phyloP scores from a whole-genome alignment of 2,329 filamentous ascomycete species.

The Penicillium sp. region DNA sequence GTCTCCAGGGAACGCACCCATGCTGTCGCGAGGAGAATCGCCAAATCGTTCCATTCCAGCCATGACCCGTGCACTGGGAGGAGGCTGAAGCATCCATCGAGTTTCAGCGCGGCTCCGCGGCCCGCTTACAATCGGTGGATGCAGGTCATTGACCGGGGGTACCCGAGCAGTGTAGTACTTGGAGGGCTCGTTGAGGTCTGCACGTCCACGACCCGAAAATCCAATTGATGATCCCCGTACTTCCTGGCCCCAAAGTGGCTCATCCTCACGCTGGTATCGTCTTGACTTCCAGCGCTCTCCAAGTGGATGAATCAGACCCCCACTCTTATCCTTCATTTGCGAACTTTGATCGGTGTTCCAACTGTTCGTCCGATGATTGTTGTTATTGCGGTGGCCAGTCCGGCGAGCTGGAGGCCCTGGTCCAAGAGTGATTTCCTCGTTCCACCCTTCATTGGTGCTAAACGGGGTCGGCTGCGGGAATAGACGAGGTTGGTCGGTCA shows the following conservation, averaged over 20 bases:
- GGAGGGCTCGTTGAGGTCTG: slow-evolving; percentile 35
- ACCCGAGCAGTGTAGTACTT: slow-evolving; percentile 58
- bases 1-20: slow-evolving; percentile 8
- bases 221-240: slow-evolving; percentile 51
- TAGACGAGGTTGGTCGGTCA: slow-evolving; percentile 61
- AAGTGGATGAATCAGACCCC: slow-evolving; percentile 28
- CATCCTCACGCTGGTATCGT: slow-evolving; percentile 80
- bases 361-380: slow-evolving; percentile 51
- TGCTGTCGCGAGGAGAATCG: slow-evolving; percentile 19
- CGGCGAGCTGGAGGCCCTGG: slow-evolving; percentile 64
- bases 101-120: slow-evolving; percentile 64
- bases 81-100: slow-evolving; percentile 88
- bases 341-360: slow-evolving; percentile 47
- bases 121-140: slow-evolving; percentile 75
- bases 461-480: slow-evolving; percentile 75
- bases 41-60: slow-evolving; percentile 61
- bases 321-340: slow-evolving; percentile 44
- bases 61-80: slow-evolving; percentile 86
- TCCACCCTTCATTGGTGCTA: slow-evolving; percentile 83
- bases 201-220: slow-evolving; percentile 38
- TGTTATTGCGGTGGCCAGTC: slow-evolving; percentile 47
- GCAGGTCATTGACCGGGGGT: slow-evolving; percentile 77
- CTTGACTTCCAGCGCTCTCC: slow-evolving; percentile 68
- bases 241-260: slow-evolving; percentile 73
- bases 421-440: slow-evolving; percentile 76